A percentile compares a stretch with the other conserved stretches of the same genome.
Conservation (phyloP, 1,284 basidiomycete genomes). For the Gastroboletus turbinatus region DNA sequence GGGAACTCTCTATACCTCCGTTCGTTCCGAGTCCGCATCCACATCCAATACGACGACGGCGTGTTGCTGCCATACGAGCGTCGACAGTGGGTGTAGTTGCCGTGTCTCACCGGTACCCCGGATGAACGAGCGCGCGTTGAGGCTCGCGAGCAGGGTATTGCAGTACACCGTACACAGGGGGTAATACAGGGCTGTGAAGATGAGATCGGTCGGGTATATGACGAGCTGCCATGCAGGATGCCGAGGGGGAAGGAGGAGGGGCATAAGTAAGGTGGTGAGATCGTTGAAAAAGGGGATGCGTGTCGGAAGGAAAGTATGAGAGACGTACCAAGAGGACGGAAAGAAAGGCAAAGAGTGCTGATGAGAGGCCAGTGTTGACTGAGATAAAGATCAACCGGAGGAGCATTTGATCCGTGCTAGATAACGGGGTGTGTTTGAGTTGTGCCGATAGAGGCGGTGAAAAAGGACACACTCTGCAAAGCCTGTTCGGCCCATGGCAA, state of each 20-base stretch:
- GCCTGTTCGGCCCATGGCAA: slow-evolving; percentile 24
- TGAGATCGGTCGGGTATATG: slow-evolving; percentile 25
- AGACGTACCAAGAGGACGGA: slow-evolving; percentile 21
- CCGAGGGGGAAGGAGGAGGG: no score
- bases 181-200: slow-evolving; percentile 27
- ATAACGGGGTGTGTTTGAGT: background rate
- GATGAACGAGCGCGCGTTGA: slow-evolving; percentile 26
- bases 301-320: background rate
- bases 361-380: slow-evolving; percentile 27
- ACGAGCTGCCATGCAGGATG: slow-evolving; percentile 16
- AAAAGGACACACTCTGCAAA: slow-evolving; percentile 18
- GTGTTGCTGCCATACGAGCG: slow-evolving; percentile 12
- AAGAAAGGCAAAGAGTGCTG: slow-evolving; percentile 25
- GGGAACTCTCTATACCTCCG: background rate
- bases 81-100: background rate
- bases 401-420: slow-evolving; percentile 26
- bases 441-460: background rate
- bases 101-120: slow-evolving; percentile 5
- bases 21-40: background rate
- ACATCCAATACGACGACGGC: background rate
- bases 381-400: slow-evolving; percentile 27
- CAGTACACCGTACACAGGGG: slow-evolving; percentile 35
- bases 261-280: background rate
- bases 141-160: slow-evolving; percentile 34
- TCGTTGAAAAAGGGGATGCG: no score